Evolutionary conservation across 441 rosid genomes (phyloP), one percentile per base, ranked within the genome.

Genomic region (Hura crepitans): DNA sequence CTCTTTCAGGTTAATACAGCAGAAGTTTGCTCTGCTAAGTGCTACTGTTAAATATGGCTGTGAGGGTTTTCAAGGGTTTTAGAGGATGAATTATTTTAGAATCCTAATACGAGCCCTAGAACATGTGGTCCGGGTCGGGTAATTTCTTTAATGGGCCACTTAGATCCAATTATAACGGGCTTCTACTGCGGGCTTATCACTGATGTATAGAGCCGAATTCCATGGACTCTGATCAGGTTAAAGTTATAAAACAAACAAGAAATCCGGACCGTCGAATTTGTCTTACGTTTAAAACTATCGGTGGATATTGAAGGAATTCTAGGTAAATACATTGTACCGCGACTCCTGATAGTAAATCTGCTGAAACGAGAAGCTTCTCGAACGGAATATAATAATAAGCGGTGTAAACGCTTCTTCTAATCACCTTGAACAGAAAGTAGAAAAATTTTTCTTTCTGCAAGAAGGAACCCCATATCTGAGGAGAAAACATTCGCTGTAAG

Each of bases 21-120:
- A 37, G 2, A 57, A 57, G 22, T 33, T 30, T 11, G 47, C 25
- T n/a, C 57, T 47, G 57, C 2, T 47, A 0, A 35, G 22, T 11
- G n/a, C n/a, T n/a, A n/a, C n/a, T n/a, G n/a, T n/a, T n/a, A n/a
- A n/a, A n/a, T n/a, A n/a, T 45, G 39, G 28, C 58, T 13, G 11
- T n/a, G 50, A 39, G 62, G 53, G 62, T 55, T 54, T 42, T 37
- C 51, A 15, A 55, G 71, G 71, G 71, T 68, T 67, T 67, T 25
- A 55, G 51, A 8, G 1, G 5, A 6, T 22, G 27, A 6, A 46
- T 17, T 0, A 12, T 2, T 22, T 39, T 3, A 30, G 22, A 58
- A 11, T 9, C 46, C 12, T 42, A 42, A 42, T 15, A 2, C 8
- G 9, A 62, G 66, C 66, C 66, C 53, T 62, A 62, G 35, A 62